Conservation (phyloP, 2,329 filamentous ascomycete species). For the Xylariaceae sp. region DNA sequence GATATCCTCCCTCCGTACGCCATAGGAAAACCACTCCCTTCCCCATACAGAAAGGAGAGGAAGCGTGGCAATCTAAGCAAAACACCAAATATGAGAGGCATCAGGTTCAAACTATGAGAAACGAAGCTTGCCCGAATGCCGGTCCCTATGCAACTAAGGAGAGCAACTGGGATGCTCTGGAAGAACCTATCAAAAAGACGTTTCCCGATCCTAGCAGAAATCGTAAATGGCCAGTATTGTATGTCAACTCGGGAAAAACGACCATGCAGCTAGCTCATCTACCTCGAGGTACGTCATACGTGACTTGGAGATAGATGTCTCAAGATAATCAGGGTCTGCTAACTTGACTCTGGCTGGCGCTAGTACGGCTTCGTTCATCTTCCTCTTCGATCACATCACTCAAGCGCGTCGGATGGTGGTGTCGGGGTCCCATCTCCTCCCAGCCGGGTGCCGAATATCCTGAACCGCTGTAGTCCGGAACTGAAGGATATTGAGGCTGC, state of each 20-base stretch:
- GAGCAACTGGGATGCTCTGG: conserved; percentile 3
- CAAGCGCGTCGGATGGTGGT: conserved; percentile 85
- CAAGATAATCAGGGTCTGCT: conserved; percentile 44
- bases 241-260: neutral
- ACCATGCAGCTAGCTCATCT: neutral
- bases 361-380: conserved; percentile 77
- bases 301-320: neutral
- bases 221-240: neutral
- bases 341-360: conserved; percentile 66
- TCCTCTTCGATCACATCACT: conserved; percentile 89
- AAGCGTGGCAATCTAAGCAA: conserved; percentile 5
- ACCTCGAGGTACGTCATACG: neutral
- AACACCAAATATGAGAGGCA: conserved; percentile 10
- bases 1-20: conserved; percentile 10
- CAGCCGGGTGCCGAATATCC: conserved; percentile 71
- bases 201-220: neutral
- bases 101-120: conserved; percentile 5
- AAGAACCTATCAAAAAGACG: neutral
- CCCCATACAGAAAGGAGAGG: conserved; percentile 1
- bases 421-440: conserved; percentile 71
- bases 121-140: conserved; percentile 6
- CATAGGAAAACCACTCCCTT: conserved; percentile 10
- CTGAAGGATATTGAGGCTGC: conserved; percentile 41
- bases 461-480: conserved; percentile 66
- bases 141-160: conserved; percentile 6